Evolutionary conservation across 2,329 filamentous ascomycete genomes (phyloP).

Genomic region (Epichloe bromicola): DNA sequence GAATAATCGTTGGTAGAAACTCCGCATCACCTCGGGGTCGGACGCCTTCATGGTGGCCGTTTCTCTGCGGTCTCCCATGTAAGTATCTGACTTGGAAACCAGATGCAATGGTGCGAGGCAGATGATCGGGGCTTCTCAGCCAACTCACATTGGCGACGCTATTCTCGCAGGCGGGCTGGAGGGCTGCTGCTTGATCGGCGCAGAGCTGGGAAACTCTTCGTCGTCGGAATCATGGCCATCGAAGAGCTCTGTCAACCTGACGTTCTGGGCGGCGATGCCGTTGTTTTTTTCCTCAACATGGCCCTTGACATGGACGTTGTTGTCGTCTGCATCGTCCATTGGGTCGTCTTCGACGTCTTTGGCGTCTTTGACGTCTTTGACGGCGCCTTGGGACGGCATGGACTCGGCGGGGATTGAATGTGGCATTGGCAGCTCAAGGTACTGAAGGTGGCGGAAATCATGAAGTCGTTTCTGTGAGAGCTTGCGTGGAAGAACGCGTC

Average conservation of each 20-base stretch:
- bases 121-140: not conserved
- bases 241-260: constrained; percentile 47
- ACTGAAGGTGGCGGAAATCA: too few relatives aligned
- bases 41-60: constrained; percentile 34
- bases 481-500: too few relatives aligned
- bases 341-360: constrained; percentile 17
- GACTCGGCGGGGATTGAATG: constrained; percentile 27
- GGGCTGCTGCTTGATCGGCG: constrained; percentile 21
- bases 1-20: constrained; percentile 91
- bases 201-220: constrained; percentile 45
- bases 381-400: constrained; percentile 15
- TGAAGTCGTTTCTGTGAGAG: too few relatives aligned
- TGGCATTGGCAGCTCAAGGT: constrained; percentile 23
- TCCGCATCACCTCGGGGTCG: constrained; percentile 76
- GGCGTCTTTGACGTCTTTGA: constrained; percentile 13
- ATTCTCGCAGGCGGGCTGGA: constrained; percentile 30
- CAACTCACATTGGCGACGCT: constrained; percentile 30
- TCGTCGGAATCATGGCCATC: constrained; percentile 46
- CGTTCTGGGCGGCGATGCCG: constrained; percentile 25
- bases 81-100: not conserved
- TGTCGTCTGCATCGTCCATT: constrained; percentile 21
- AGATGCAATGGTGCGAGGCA: not conserved
- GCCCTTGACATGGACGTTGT: constrained; percentile 28
- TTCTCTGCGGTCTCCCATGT: constrained; percentile 8
- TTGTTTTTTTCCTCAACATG: constrained; percentile 18